Base-by-base conservation (phyloP, 2,329 filamentous ascomycete species). In the Paramyrothecium sp. region DNA sequence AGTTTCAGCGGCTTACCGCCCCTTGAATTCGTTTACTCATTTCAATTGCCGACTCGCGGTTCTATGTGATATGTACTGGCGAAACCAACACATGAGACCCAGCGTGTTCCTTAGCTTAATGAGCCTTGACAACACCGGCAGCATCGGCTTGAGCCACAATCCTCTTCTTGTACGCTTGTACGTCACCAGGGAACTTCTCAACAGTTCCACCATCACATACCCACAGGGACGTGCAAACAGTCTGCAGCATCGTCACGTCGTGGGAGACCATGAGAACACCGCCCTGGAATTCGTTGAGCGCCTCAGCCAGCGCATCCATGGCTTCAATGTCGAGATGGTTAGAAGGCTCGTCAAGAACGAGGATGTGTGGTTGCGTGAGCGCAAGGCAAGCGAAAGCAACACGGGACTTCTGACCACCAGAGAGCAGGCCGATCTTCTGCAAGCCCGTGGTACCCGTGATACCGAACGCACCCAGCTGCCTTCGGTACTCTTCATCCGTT, bases 261-360 rank as follows among this genome's bases (percentile, higher is more conserved):
- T 99, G 95, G 69, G 91, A 96, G 57, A 99, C 95, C 92, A 99
- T 98, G 67, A 99, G 80, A 56, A 99, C 93, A 73, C 95, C 95
- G 60, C 95, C 95, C 77, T 96, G 85, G 78, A 98, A 99, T 62
- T 88, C 85, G 65, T 87, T 84, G 65, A 99, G 80, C 17, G 95
- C 95, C 30, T 89, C 87, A 4, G 91, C 89, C 54, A 99, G 81
- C 12, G 95, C 94, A 73, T 99, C 95, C 95, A 99, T 97, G 62
- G 95, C 95, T 75, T 99, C 95, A 66, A 99, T 98, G 85, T 99
- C 95, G 67, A 99, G 81, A 75, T 99, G 95, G 80, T 99, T 99
- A 62, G 92, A 97, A 72, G 95, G 95, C 76, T 99, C 95, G 83
- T 99, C 95, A 53, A 99, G 90, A 60, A 99, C 94, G 51, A 99